Percentiles rank a stretch among this genome's conserved stretches.
phyloP scores from a whole-genome alignment of 2,329 filamentous ascomycete genomes.

The Triangularia setosa region DNA sequence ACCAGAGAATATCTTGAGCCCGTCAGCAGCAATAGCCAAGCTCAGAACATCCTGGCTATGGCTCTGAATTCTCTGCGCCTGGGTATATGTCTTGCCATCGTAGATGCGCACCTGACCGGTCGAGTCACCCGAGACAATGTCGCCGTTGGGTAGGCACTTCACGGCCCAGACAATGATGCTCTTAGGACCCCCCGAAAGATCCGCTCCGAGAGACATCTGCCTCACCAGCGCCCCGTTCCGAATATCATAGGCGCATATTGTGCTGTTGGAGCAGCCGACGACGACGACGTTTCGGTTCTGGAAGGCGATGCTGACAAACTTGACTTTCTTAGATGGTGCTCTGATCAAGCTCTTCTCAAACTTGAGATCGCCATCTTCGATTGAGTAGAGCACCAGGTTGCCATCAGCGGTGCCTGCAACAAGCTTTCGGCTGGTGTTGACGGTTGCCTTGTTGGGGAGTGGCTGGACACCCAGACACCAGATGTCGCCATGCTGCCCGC shows the following conservation, averaged over 20 bases:
- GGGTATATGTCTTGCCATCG: slow-evolving; percentile 87
- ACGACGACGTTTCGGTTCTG: slow-evolving; percentile 79
- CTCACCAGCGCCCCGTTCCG: slow-evolving; percentile 71
- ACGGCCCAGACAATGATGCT: slow-evolving; percentile 92
- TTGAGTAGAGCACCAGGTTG: slow-evolving; percentile 80
- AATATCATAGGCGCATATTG: slow-evolving; percentile 87
- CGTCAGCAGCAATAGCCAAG: slow-evolving; percentile 76
- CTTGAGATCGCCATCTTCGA: slow-evolving; percentile 75
- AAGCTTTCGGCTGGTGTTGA: slow-evolving; percentile 51
- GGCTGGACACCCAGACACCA: slow-evolving; percentile 95
- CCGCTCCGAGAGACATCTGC: slow-evolving; percentile 81
- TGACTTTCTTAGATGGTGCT: slow-evolving; percentile 76
- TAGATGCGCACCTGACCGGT: slow-evolving; percentile 91
- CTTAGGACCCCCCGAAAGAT: slow-evolving; percentile 70
- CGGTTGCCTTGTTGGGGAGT: slow-evolving; percentile 34
- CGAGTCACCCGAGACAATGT: slow-evolving; percentile 92
- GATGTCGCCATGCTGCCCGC: slow-evolving; percentile 90
- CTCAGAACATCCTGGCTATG: slow-evolving; percentile 90
- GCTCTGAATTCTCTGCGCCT: slow-evolving; percentile 77
- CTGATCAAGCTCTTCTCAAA: slow-evolving; percentile 74
- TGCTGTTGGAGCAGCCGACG: slow-evolving; percentile 93
- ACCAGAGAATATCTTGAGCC: slow-evolving; percentile 77
- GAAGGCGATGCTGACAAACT: slow-evolving; percentile 88
- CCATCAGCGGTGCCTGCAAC: slow-evolving; percentile 88
- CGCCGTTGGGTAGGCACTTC: slow-evolving; percentile 79